phyloP scores from a whole-genome alignment of 2,329 filamentous ascomycete species.

The Aquanectria penicillioides region DNA sequence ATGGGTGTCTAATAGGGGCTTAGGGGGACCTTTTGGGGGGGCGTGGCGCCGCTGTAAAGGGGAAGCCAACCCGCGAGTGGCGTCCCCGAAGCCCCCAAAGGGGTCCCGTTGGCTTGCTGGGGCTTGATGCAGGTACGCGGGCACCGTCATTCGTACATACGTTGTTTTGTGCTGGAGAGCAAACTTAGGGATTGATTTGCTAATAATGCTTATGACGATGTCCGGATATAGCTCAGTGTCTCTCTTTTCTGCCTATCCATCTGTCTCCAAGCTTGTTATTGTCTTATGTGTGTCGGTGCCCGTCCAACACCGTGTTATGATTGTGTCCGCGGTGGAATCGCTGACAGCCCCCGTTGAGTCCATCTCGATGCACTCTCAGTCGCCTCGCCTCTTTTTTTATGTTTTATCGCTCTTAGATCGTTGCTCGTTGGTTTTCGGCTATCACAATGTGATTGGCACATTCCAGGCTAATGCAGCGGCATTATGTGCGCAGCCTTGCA shows the following conservation, averaged over 20 bases:
- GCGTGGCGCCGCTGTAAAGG: constrained; percentile 18
- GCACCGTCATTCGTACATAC: constrained; percentile 14
- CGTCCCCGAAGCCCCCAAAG: background rate
- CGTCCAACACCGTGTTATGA: constrained; percentile 7
- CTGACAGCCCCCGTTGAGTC: background rate
- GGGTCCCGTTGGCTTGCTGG: constrained; percentile 5
- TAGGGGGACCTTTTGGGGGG: background rate
- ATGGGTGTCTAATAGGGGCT: constrained; percentile 1
- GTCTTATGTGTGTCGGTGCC: constrained; percentile 8
- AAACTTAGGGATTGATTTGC: too few species aligned
- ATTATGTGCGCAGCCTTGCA: background rate
- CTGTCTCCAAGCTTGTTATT: constrained; percentile 2
- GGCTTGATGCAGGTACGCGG: constrained; percentile 39
- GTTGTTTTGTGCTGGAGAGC: too few species aligned
- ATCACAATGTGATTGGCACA: background rate
- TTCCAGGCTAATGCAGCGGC: background rate
- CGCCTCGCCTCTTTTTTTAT: constrained; percentile 1
- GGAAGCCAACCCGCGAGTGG: constrained; percentile 7
- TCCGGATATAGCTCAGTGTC: background rate
- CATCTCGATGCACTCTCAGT: background rate
- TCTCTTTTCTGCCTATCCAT: background rate
- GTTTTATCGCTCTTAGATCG: background rate
- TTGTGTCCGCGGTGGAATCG: constrained; percentile 5
- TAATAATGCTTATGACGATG: too few species aligned
- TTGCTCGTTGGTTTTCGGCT: background rate